A percentile compares a stretch with the other conserved stretches of the same genome.
Conservation (phyloP, 176 grass and related monocot species). For the Triticum urartu region DNA sequence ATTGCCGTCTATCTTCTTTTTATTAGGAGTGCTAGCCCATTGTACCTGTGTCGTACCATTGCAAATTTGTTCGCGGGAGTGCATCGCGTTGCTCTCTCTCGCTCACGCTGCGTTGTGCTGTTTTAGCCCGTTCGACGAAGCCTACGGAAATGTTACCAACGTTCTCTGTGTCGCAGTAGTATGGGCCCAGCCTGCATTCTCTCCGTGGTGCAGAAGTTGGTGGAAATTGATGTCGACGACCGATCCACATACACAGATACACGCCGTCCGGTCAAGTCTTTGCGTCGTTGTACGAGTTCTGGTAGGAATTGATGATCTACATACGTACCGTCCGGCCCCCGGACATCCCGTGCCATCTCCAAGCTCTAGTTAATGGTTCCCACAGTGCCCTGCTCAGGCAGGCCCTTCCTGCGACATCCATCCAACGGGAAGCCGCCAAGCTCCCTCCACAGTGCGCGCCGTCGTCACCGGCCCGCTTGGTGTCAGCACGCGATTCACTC, state of each 20-base stretch:
- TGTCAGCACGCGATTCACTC: not conserved
- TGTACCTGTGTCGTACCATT: not conserved
- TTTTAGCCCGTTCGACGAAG: not conserved
- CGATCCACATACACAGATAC: no score
- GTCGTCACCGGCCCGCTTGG: not conserved
- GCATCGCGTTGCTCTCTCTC: not conserved
- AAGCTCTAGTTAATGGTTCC: not conserved
- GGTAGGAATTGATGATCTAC: not conserved
- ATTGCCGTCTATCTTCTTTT: not conserved
- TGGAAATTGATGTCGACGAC: not conserved
- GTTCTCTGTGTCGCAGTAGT: not conserved
- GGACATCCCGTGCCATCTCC: not conserved
- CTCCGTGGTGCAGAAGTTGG: no score
- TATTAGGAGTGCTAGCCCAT: not conserved
- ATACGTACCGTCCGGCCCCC: not conserved
- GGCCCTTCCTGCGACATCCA: not conserved
- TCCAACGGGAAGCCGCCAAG: not conserved
- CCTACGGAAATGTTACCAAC: not conserved
- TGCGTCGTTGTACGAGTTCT: no score
- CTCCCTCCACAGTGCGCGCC: not conserved
- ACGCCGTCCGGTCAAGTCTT: not conserved
- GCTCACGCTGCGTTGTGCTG: not conserved
- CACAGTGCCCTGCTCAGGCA: not conserved
- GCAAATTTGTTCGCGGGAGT: not conserved
- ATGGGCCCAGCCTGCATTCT: no score